Base-by-base conservation (phyloP, 2,329 filamentous ascomycete genomes). In the Epichloe elymi region DNA sequence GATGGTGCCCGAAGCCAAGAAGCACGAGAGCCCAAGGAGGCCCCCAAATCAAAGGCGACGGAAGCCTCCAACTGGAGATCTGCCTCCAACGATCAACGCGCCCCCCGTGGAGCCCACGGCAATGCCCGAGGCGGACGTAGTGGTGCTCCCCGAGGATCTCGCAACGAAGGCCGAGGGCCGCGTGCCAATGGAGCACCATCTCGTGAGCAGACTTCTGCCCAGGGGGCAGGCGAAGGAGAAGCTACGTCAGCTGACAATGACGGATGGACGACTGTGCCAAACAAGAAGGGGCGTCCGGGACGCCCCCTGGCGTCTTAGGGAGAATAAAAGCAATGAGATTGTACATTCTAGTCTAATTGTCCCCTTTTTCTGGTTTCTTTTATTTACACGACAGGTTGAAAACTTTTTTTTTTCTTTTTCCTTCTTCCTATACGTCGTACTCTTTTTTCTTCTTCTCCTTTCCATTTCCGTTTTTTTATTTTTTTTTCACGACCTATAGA, bases 21-120 rank as follows among this genome's bases (percentile, higher is more conserved):
- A 55, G 62, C 65, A 11, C 64, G 66, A 11, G 71, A 74, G 60
- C 67, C 72, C 50, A 63, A 62, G n/a, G 67, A 67, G 57, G 69
- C 71, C 53, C 58, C 66, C 53, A 80, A 77, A 66, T 74, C 79
- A 36, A 75, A 77, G 58, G 75, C 78, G 46, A 59, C 70, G 26
- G 80, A 83, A 57, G 73, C 74, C 53, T 75, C 76, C 48, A 83
- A 74, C 67, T 84, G 80, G 80, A 74, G 80, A 65, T 69, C 72
- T 54, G 63, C 74, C 42, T 70, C 74, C 14, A 70, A 67, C 49
- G 75, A 75, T 33, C 68, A 71, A 49, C 70, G 73, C 56, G 70
- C 72, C 57, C 57, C 60, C 69, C 72, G 52, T 15, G 38, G 72
- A 54, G 73, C 74, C 54, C 61, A 66, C 38, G 65, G 67, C n/a